Evolutionary conservation across 257 asterid genomes (phyloP), one percentile per base, ranked within the genome.

Genomic region (Solanum pinnatisectum): DNA sequence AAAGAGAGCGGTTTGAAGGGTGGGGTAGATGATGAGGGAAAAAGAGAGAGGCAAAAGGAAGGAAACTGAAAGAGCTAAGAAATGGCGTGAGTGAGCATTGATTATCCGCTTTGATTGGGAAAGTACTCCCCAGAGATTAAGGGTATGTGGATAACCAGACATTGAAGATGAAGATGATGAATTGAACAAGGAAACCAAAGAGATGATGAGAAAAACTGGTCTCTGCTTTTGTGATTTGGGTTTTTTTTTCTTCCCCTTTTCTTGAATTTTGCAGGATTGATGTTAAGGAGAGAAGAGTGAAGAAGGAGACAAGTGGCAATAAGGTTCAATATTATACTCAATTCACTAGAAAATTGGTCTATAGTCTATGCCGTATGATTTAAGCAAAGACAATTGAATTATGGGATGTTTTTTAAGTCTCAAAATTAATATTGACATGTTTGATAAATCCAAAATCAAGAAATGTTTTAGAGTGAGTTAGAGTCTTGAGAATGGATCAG

Each of bases 61-160:
- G 91, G 93, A 88, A 35, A 93, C 88, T 0, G 98, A 90, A 5
- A 96, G 94, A 79, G 95, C 94, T 27, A 90, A 79, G 89, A 93
- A 96, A 46, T 94, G 98, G 91, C 94, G 91, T 36, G 94, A 88
- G 93, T 93, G 98, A 33, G 98, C 90, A 74, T 76, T 91, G 92
- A 96, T 90, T 81, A 94, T 89, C 77, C 93, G 91, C 77, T 91
- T 91, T 23, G 98, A 89, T 87, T 94, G 95, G 73, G 95, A 91
- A 56, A 96, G 91, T 44, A 95, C 89, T 84, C 94, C 92, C 84
- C 91, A 85, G 22, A 95, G 94, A 89, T 78, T 94, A n/a, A 95
- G 98, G 67, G 84, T 49, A 49, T 88, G 89, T 20, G 92, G 72
- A 39, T 79, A 46, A 27, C 10, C 23, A 11, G 85, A 79, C 85